These are phyloP conservation scores for Arthroderma uncinatum DNA, from an alignment of 2,329 filamentous ascomycete species.

Conservation along the genomic window DNA sequence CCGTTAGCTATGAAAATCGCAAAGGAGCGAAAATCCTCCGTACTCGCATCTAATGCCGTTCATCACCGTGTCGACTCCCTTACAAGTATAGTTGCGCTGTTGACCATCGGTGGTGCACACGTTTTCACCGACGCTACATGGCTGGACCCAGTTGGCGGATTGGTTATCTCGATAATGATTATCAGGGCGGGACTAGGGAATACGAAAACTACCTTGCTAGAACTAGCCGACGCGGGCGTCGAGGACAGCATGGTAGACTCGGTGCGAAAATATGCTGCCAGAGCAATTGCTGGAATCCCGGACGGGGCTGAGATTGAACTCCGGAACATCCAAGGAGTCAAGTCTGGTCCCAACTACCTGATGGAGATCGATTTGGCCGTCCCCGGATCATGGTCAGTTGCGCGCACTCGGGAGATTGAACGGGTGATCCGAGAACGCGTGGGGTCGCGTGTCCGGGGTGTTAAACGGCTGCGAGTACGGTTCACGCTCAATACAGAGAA, in stretches of 20 bases:
- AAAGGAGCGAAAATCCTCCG: conserved; percentile 83
- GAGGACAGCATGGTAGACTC: conserved; percentile 70
- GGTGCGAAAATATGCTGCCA: conserved; percentile 54
- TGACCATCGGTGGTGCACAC: conserved; percentile 82
- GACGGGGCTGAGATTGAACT: conserved; percentile 54
- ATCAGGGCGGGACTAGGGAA: conserved; percentile 83
- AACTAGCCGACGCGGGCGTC: conserved; percentile 82
- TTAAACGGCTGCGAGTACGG: conserved; percentile 69
- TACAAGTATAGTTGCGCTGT: conserved; percentile 83
- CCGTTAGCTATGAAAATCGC: conserved; percentile 81
- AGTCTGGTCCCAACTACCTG: conserved; percentile 92
- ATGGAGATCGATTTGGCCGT: conserved; percentile 81
- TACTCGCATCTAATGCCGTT: conserved; percentile 88
- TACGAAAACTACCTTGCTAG: conserved; percentile 67
- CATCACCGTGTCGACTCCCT: conserved; percentile 95
- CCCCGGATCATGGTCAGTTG: conserved; percentile 63
- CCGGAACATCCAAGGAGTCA: conserved; percentile 73
- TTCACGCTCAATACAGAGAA: conserved; percentile 61
- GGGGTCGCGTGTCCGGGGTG: conserved; percentile 67
- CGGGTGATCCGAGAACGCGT: conserved; percentile 59
- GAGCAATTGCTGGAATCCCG: conserved; percentile 46
- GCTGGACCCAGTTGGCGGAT: conserved; percentile 86
- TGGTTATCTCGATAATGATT: conserved; percentile 88
- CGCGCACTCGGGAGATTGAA: conserved; percentile 58
- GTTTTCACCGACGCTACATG: conserved; percentile 74